These are phyloP conservation scores for Parastagonospora avenae DNA, from an alignment of 2,329 filamentous ascomycete genomes.

Conservation along the genomic window DNA sequence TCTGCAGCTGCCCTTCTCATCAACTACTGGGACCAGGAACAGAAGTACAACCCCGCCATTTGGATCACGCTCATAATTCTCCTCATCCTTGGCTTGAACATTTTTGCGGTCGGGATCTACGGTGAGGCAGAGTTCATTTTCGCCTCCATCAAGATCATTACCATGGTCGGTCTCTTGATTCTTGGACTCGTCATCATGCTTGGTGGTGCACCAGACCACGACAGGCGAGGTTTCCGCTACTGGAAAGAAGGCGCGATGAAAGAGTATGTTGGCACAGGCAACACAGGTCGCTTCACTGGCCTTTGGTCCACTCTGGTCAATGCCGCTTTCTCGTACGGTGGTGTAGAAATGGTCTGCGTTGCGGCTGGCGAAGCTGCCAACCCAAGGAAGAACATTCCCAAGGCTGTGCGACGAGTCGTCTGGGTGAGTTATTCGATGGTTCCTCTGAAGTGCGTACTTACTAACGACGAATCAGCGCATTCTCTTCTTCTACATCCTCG, in stretches of 20 bases:
- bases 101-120: conserved; percentile 44
- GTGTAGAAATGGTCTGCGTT: conserved; percentile 46
- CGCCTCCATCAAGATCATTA: conserved; percentile 56
- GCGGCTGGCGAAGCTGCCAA: conserved; percentile 45
- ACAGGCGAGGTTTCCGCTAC: conserved; percentile 64
- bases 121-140: conserved; percentile 57
- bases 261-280: conserved; percentile 57
- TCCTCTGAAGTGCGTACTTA: neutral
- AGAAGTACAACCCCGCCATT: conserved; percentile 36
- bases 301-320: conserved; percentile 62
- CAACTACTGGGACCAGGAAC: conserved; percentile 40
- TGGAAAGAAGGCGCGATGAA: conserved; percentile 67
- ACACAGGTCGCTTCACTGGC: conserved; percentile 67
- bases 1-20: conserved; percentile 42
- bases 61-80: conserved; percentile 46
- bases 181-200: conserved; percentile 41
- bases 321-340: conserved; percentile 51
- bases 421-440: conserved; percentile 28
- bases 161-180: conserved; percentile 40
- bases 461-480: conserved; percentile 46
- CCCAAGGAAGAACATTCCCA: conserved; percentile 54
- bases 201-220: conserved; percentile 42
- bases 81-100: conserved; percentile 41
- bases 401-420: conserved; percentile 61
- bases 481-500: conserved; percentile 60